phyloP scores from a whole-genome alignment of 192 early-diverging fungal genomes.

The Chytriomyces sp. region DNA sequence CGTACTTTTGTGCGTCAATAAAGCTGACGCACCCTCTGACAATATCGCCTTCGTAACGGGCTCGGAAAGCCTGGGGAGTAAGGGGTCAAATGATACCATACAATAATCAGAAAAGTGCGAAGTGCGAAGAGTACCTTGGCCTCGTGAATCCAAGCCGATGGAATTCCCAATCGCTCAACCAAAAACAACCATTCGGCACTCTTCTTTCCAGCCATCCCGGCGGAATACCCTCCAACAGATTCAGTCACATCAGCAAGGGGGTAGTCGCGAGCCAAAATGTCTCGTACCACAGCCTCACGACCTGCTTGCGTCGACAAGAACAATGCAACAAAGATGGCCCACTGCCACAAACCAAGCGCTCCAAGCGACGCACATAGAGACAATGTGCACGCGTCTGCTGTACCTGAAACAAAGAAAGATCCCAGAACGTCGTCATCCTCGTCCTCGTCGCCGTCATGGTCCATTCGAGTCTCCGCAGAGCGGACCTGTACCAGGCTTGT shows the following conservation, averaged over 20 bases:
- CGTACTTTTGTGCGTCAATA: constrained; percentile 45
- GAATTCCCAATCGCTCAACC: constrained; percentile 58
- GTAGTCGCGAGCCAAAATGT: constrained; percentile 42
- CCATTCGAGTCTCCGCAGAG: background rate
- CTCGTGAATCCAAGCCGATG: constrained; percentile 66
- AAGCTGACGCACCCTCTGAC: constrained; percentile 43
- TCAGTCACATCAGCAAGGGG: constrained; percentile 44
- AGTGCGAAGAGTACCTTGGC: constrained; percentile 48
- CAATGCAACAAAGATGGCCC: constrained; percentile 77
- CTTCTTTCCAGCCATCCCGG: background rate
- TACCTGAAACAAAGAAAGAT: constrained; percentile 16
- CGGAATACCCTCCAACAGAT: constrained; percentile 24
- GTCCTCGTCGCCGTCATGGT: background rate
- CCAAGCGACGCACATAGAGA: constrained; percentile 74
- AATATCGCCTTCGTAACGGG: constrained; percentile 39
- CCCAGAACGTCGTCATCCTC: constrained; percentile 3
- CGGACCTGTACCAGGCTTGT: background rate
- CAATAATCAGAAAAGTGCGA: constrained; percentile 17
- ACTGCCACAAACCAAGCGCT: constrained; percentile 76
- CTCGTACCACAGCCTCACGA: constrained; percentile 51
- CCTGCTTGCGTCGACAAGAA: constrained; percentile 57
- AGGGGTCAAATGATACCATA: background rate
- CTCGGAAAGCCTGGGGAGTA: constrained; percentile 38
- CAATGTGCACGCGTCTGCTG: constrained; percentile 50
- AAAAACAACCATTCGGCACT: constrained; percentile 60